Conservation (phyloP, 441 rosid species). For the Corymbia calophylla region DNA sequence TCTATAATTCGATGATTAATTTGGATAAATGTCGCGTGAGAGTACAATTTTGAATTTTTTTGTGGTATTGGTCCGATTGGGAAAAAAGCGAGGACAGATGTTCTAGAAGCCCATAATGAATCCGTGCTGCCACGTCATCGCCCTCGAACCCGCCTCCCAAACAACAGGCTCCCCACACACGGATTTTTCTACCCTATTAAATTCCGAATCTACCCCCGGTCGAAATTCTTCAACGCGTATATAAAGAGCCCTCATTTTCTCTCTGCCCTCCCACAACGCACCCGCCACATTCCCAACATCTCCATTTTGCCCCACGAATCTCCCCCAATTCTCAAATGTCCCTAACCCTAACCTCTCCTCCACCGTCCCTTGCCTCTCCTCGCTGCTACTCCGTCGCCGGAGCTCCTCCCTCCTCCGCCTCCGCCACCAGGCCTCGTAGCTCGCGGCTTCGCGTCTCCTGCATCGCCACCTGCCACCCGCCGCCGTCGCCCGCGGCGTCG, state of each 20-base stretch:
- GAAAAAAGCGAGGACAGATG: background rate
- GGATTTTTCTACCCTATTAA: background rate
- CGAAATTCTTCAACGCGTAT: background rate
- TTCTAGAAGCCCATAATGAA: background rate
- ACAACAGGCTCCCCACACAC: background rate
- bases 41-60: no score
- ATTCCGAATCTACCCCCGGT: background rate
- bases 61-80: background rate
- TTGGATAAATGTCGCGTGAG: no score
- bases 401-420: background rate
- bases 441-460: background rate
- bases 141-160: background rate
- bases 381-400: background rate
- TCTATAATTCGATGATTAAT: no score
- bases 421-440: background rate
- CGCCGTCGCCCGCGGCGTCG: background rate
- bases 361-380: background rate
- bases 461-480: conserved; percentile 4
- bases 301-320: background rate
- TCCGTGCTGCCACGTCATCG: background rate
- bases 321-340: background rate
- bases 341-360: background rate
- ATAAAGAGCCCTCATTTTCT: rapidly evolving
- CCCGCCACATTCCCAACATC: background rate
- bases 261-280: background rate